These are phyloP conservation scores for Parathielavia hyrcaniae DNA, from an alignment of 495 filamentous ascomycete genomes.

Conservation along the genomic window DNA sequence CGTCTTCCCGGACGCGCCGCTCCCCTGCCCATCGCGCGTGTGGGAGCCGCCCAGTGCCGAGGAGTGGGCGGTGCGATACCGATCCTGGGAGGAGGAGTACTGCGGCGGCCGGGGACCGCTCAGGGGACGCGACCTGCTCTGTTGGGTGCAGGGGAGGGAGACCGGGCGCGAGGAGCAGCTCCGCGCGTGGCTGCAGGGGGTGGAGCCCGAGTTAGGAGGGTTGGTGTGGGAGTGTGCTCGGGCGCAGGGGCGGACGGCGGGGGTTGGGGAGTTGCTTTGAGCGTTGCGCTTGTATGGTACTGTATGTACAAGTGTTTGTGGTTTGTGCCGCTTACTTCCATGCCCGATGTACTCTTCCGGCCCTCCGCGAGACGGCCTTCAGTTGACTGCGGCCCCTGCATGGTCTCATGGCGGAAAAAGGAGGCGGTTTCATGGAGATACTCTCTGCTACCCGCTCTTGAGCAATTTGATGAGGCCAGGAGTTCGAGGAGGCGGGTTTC, in stretches of 20 bases:
- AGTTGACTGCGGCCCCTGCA: too few relatives aligned
- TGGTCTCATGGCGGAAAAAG: too few relatives aligned
- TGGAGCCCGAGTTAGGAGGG: background rate
- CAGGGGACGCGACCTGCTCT: background rate
- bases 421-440: too few relatives aligned
- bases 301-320: too few relatives aligned
- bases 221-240: background rate
- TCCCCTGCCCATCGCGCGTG: background rate
- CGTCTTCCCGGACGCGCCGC: background rate
- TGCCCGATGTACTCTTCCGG: too few relatives aligned
- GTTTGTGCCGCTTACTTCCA: too few relatives aligned
- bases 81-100: constrained; percentile 2
- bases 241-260: background rate
- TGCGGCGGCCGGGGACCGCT: background rate
- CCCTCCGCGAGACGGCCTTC: too few relatives aligned
- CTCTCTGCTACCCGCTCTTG: too few relatives aligned
- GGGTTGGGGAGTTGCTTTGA: background rate
- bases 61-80: constrained; percentile 1
- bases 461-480: too few relatives aligned
- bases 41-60: constrained; percentile 4
- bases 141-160: background rate
- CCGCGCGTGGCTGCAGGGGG: background rate
- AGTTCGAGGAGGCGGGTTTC: too few relatives aligned
- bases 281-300: too few relatives aligned
- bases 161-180: background rate